Evolutionary conservation across 2,329 filamentous ascomycete species (phyloP), one percentile per base, ranked within the genome.

Genomic region (Hypoxylon rubiginosum): DNA sequence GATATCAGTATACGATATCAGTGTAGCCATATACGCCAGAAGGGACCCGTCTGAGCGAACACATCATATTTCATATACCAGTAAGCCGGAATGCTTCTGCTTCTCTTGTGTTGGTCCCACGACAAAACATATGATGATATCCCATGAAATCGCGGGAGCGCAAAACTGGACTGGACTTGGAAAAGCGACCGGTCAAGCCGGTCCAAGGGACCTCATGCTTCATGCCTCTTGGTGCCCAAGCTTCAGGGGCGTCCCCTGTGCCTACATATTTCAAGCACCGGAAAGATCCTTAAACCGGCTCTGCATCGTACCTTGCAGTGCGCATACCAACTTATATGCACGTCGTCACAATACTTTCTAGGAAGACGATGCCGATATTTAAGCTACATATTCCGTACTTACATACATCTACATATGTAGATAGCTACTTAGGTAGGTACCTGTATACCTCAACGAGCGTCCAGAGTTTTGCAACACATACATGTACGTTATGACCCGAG

Each of bases 291-390:
- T 49, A 13, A 62, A 53, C 41, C 55, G 45, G 32, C 58, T 58
- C 45, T 34, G 56, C 52, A 60, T 58, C 57, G 67, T 70, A 66
- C 67, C 67, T 68, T 70, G 65, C 67, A 70, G 67, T 59, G 46
- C 63, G 65, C 67, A 70, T 70, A 62, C 43, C 65, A 49, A 66
- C 64, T 26, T 62, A 65, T 52, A 59, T 63, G 62, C 62, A 62
- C 64, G 41, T 59, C 55, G 19, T 58, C 49, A 26, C 24, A 51
- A 56, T 46, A 19, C 21, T 43, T 10, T 43, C 17, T 10, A 21
- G n/a, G 17, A 43, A 19, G 39, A 43, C 8, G 39, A 17, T 24
- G 21, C 21, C 21, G 21, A 24, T 24, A 24, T 24, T 4, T 24
- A 24, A 24, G 4, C 2, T 24, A 24, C 21, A 24, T 24, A n/a